phyloP scores from a whole-genome alignment of 441 rosid genomes.

The Aleurites moluccanus region DNA sequence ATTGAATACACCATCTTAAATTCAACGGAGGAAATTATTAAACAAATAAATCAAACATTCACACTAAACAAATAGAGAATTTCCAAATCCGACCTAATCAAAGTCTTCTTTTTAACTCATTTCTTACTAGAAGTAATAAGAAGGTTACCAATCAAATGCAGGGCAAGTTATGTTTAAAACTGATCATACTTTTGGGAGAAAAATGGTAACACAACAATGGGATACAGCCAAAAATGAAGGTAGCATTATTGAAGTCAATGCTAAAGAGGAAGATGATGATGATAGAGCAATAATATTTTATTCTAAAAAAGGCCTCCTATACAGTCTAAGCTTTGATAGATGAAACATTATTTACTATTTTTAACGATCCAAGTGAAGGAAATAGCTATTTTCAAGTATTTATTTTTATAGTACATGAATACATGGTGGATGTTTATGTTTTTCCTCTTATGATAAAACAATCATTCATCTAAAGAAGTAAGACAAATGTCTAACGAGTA shows the following conservation, averaged over 20 bases:
- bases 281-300: neutral
- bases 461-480: neutral
- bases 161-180: neutral
- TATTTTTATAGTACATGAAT: neutral
- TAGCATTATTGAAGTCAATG: constrained; percentile 34
- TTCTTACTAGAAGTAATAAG: neutral
- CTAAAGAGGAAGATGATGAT: neutral
- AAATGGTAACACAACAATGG: constrained; percentile 19
- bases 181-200: constrained; percentile 6
- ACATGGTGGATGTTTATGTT: neutral
- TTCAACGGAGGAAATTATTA: too few species aligned
- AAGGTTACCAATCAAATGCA: neutral
- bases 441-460: neutral
- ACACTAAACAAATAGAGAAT: constrained; percentile 11
- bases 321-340: neutral
- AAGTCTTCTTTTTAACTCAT: neutral
- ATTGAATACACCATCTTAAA: too few species aligned
- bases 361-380: neutral
- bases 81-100: constrained; percentile 29
- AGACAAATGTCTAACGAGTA: neutral
- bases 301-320: neutral
- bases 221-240: constrained; percentile 46
- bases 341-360: neutral
- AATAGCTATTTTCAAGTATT: neutral
- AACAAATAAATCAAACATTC: neutral